Conservation (phyloP, 2,329 filamentous ascomycete genomes). For the Pyricularia pennisetigena region DNA sequence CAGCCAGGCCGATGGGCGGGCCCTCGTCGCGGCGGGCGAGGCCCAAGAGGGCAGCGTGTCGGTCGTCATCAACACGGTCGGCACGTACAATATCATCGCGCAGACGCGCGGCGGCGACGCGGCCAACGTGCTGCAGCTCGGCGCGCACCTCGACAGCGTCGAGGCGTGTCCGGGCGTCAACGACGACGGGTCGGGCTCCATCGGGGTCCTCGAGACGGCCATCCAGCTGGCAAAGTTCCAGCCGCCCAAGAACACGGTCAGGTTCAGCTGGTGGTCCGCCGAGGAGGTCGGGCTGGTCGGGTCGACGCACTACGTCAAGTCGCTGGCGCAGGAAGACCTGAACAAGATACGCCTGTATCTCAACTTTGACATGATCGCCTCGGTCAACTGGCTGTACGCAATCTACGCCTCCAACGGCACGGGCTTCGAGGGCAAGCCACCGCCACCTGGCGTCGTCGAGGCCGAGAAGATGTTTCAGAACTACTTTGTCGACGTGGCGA, state of each 20-base stretch:
- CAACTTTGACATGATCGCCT: constrained; percentile 47
- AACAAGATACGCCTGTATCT: constrained; percentile 42
- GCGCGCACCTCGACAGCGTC: constrained; percentile 55
- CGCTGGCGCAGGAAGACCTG: constrained; percentile 31
- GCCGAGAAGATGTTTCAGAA: constrained; percentile 41
- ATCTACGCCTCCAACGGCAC: constrained; percentile 54
- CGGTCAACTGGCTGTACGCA: constrained; percentile 38
- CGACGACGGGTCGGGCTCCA: constrained; percentile 62
- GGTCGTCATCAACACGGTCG: constrained; percentile 33
- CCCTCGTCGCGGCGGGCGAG: constrained; percentile 43
- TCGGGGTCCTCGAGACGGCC: constrained; percentile 53
- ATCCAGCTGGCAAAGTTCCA: constrained; percentile 34
- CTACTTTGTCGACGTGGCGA: constrained; percentile 25
- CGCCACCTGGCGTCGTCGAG: constrained; percentile 47
- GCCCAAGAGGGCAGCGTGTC: not conserved
- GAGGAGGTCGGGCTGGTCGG: constrained; percentile 49
- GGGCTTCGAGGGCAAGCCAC: constrained; percentile 43
- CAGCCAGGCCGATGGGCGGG: constrained; percentile 45
- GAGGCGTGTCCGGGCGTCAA: constrained; percentile 63
- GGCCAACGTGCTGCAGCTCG: constrained; percentile 56
- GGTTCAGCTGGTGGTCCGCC: constrained; percentile 53
- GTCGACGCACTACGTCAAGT: constrained; percentile 38
- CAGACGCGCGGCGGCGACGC: constrained; percentile 50
- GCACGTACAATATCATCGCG: constrained; percentile 51
- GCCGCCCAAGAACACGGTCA: constrained; percentile 34